These are phyloP conservation scores for Mortierella sp. DNA, from an alignment of 371 early-diverging fungal species.

Conservation along the genomic window DNA sequence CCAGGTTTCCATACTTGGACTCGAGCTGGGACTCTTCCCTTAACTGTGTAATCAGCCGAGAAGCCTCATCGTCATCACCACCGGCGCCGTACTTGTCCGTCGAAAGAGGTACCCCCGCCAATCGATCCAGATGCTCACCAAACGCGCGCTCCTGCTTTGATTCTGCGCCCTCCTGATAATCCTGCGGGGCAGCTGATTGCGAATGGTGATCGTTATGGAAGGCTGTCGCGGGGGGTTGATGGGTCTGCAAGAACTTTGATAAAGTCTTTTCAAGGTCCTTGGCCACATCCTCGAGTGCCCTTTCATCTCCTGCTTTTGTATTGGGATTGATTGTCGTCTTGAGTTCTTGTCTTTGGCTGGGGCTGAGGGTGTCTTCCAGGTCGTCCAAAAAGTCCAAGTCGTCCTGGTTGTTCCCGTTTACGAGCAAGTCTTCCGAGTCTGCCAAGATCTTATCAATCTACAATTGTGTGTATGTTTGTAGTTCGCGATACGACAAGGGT, in stretches of 20 bases:
- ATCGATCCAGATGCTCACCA: slow-evolving; percentile 35
- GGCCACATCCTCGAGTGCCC: slow-evolving; percentile 24
- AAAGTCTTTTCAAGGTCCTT: slow-evolving; percentile 42
- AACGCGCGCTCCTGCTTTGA: slow-evolving; percentile 21
- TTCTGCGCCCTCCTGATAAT: background rate
- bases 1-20: slow-evolving; percentile 57
- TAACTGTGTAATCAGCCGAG: slow-evolving; percentile 56
- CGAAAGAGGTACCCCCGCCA: slow-evolving; percentile 21
- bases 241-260: slow-evolving; percentile 38
- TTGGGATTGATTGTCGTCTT: background rate
- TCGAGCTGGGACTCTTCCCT: slow-evolving; percentile 63
- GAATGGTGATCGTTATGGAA: background rate
- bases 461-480: background rate
- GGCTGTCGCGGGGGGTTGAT: slow-evolving; percentile 15
- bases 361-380: slow-evolving; percentile 16
- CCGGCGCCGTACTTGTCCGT: background rate
- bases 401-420: slow-evolving; percentile 24
- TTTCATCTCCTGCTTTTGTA: background rate
- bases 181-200: background rate
- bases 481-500: too few species aligned
- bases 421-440: slow-evolving; percentile 38
- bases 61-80: slow-evolving; percentile 48
- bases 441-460: slow-evolving; percentile 47
- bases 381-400: slow-evolving; percentile 39
- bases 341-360: slow-evolving; percentile 22